Base-by-base conservation (phyloP, 495 filamentous ascomycete genomes). In the Aspergillus sclerotioniger region DNA sequence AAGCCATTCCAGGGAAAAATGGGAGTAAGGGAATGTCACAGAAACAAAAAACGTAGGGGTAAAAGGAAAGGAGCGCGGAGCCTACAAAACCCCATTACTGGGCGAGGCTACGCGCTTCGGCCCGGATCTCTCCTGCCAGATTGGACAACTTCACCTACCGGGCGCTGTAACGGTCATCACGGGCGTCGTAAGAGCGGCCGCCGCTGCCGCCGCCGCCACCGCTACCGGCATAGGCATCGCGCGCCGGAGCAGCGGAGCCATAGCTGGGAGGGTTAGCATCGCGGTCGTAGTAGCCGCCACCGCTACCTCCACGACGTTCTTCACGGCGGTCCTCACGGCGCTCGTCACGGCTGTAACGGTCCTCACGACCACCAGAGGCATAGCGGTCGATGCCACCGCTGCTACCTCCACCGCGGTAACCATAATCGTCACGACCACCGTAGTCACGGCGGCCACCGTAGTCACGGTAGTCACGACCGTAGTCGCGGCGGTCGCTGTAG, bases 291-390 rank as follows among this genome's bases (percentile, higher is more conserved):
- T 80, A 76, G 39, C 73, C 73, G 58, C 71, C 69, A 46, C 72
- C 69, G 43, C 70, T 66, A 59, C 66, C 75, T 62, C 85, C 83
- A 67, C 89, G 88, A 54, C 87, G 83, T 54, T 89, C 86, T 53
- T 83, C 80, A 51, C 82, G 83, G 67, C 83, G 72, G 49, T 78
- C 76, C 39, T 77, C 80, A 61, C 81, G 77, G 60, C 81, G 77
- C 55, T 82, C 76, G 63, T 78, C 74, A 65, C 88, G 86, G 64
- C 85, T 83, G 69, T 90, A 89, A 54, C 87, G 84, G 58, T 90
- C 87, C 57, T 84, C 80, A 53, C 84, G 85, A 68, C 83, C 81
- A 60, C 60, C 52, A 19, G 85, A 84, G 39, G 81, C 83, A 59
- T 87, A 88, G 44, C 85, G 85, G 64, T 87, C 85, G 72, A 70